Evolutionary conservation across 2,329 filamentous ascomycete species (phyloP), one percentile per base, ranked within the genome.

Genomic region (Aspergillus japonicus): DNA sequence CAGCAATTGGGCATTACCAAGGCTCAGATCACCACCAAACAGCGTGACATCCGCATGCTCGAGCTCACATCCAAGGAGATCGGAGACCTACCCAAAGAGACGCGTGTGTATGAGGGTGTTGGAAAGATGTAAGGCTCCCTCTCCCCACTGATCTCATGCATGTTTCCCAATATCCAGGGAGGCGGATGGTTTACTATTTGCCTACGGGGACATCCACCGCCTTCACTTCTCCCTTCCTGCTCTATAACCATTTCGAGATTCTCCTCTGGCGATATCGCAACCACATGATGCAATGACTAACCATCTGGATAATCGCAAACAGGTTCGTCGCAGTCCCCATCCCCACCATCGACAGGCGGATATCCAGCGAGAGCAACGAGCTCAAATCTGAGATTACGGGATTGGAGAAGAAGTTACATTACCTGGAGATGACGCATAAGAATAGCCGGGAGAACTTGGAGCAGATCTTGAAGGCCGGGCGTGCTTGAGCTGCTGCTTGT

Each of bases 391-490:
- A 97, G 68, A 87, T 96, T 62, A 83, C 89, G 47, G 89, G 89
- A 64, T 79, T 98, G 64, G 88, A 90, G 67, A 96, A 98, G 84
- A 92, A 91, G 76, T 81, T 97, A 69, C 87, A 94, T 68, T 98
- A 97, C 73, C 83, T 98, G 49, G 94, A 98, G 80, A 96, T 92
- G 59, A 98, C 95, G 53, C 90, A 92, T 74, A 92, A 96, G 81
- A 99, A 98, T 72, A 96, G 92, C 77, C 88, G 89, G 68, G 88
- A 93, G 66, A 92, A 96, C 72, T 89, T 98, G 67, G 89, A 96
- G 74, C 89, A 92, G 76, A 94, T 98, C 73, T 84, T 98, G 71
- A 85, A 85, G 72, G 81, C 80, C 21, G 78, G 78, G 16, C 70
- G 66, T 62, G 69, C 73, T 29, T 74, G 67, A 68, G 26, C 16